Evolutionary conservation across 2,329 filamentous ascomycete genomes (phyloP).

Genomic region (Verticillium albo-atrum): DNA sequence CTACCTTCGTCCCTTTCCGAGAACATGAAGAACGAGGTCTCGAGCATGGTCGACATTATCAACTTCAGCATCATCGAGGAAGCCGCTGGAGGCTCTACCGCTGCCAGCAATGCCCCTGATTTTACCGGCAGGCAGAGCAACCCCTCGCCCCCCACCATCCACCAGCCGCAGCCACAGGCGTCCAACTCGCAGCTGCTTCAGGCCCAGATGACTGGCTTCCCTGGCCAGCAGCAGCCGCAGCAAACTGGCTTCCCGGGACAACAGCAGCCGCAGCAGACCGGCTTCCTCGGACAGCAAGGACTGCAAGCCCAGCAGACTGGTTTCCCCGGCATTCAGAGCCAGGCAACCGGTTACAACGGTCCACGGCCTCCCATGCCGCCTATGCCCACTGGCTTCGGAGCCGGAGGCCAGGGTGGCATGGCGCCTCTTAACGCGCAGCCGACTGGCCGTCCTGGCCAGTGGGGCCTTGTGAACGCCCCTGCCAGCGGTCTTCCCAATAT

Average conservation of each 20-base stretch:
- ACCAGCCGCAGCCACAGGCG: constrained; percentile 69
- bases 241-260: constrained; percentile 50
- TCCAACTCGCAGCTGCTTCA: constrained; percentile 65
- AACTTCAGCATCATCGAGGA: constrained; percentile 88
- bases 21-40: constrained; percentile 90
- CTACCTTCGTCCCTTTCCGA: constrained; percentile 75
- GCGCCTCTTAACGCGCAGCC: constrained; percentile 83
- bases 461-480: constrained; percentile 96
- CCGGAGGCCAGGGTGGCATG: constrained; percentile 58
- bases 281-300: constrained; percentile 51
- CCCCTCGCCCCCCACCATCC: constrained; percentile 48
- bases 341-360: constrained; percentile 75
- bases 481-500: constrained; percentile 88
- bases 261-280: constrained; percentile 46
- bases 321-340: constrained; percentile 62
- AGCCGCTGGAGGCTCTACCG: constrained; percentile 40
- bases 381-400: constrained; percentile 63
- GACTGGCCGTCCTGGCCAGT: constrained; percentile 88
- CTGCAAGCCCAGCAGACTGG: constrained; percentile 68
- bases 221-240: constrained; percentile 27
- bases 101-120: constrained; percentile 62
- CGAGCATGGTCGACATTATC: constrained; percentile 99
- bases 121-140: constrained; percentile 53
- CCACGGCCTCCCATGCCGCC: constrained; percentile 78
- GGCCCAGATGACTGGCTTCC: constrained; percentile 66